Percentiles rank a stretch among this genome's conserved stretches.
These are phyloP conservation scores for Hippophae gyantsensis DNA, from an alignment of 306 rosid genomes.

Conservation along the genomic window DNA sequence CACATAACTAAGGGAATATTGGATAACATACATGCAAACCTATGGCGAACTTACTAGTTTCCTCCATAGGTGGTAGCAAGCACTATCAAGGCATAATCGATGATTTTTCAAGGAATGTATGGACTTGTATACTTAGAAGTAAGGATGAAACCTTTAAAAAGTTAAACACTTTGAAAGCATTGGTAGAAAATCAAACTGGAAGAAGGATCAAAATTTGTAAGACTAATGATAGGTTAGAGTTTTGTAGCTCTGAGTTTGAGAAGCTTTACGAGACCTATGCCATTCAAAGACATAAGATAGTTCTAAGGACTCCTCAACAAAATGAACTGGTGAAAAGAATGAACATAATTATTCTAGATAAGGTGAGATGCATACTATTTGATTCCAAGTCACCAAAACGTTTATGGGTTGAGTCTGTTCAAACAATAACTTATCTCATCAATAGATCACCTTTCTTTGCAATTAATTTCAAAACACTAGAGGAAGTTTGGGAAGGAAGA, in stretches of 20 bases:
- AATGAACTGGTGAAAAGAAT: too few relatives aligned
- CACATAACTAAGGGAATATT: neutral
- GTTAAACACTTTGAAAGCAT: neutral
- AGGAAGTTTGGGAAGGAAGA: too few relatives aligned
- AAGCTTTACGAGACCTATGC: neutral
- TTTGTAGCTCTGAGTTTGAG: neutral
- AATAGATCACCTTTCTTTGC: too few relatives aligned
- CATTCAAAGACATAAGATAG: neutral
- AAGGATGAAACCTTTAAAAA: neutral
- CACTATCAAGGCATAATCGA: neutral
- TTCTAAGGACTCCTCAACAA: too few relatives aligned
- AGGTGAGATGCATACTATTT: too few relatives aligned
- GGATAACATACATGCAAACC: neutral
- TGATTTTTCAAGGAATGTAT: neutral
- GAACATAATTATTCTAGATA: too few relatives aligned
- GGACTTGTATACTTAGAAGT: neutral
- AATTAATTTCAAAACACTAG: too few relatives aligned
- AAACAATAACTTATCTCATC: too few relatives aligned
- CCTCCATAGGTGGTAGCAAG: neutral
- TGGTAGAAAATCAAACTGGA: neutral
- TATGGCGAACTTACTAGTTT: too few relatives aligned
- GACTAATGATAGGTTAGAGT: neutral
- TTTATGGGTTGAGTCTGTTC: too few relatives aligned
- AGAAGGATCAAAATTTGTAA: neutral
- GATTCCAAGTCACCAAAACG: too few relatives aligned